A percentile compares a stretch with the other conserved stretches of the same genome.
Conservation (phyloP, 306 rosid genomes). For the Prunus dulcis region DNA sequence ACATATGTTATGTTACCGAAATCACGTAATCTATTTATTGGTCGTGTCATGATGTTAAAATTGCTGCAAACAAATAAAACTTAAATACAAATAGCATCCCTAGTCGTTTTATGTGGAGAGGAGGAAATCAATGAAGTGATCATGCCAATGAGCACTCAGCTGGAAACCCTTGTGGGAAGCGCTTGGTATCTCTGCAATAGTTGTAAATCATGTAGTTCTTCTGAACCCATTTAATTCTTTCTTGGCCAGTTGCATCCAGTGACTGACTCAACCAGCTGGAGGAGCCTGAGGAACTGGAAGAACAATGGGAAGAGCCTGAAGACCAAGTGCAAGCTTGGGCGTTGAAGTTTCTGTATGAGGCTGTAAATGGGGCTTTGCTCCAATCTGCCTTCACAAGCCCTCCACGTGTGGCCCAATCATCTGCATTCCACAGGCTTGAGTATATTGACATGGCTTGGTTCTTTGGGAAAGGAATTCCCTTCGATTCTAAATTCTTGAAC, state of each 20-base stretch:
- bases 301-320: constrained; percentile 14
- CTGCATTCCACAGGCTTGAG: constrained; percentile 60
- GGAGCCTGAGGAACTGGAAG: neutral
- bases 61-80: neutral
- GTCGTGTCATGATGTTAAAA: neutral
- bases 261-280: constrained; percentile 6
- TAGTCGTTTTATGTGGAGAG: neutral
- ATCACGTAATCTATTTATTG: neutral
- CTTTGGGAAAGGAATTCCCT: constrained; percentile 45
- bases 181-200: constrained; percentile 14
- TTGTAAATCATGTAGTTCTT: constrained; percentile 22
- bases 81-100: neutral
- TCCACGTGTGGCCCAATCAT: constrained; percentile 68
- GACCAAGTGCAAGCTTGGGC: constrained; percentile 22
- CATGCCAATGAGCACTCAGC: constrained; percentile 1
- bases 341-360: constrained; percentile 31
- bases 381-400: constrained; percentile 63
- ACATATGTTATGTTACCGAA: neutral
- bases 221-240: constrained; percentile 11
- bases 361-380: constrained; percentile 66
- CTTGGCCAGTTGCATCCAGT: neutral
- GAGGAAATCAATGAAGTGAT: neutral
- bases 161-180: constrained; percentile 17
- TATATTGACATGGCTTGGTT: constrained; percentile 55
- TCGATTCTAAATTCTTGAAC: constrained; percentile 61